Conservation (phyloP, 73 alveolate genomes). For the Urostyla sp. region DNA sequence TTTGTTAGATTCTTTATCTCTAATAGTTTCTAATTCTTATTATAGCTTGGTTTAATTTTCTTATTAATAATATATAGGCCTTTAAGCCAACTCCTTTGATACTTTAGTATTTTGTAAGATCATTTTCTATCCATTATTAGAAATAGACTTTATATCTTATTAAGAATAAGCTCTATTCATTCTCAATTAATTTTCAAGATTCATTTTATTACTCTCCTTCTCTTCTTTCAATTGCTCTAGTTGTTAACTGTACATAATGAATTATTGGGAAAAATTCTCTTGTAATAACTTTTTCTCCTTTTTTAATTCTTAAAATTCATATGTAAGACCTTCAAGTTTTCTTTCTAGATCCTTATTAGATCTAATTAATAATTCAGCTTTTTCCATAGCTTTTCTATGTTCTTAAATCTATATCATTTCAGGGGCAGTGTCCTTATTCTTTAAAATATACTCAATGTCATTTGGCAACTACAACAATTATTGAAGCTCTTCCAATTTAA, state of each 20-base stretch:
- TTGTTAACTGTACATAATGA: constrained; percentile 11
- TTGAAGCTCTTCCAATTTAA: constrained; percentile 24
- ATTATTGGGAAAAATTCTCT: constrained; percentile 21
- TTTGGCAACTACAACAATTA: neutral
- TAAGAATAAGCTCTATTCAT: constrained; percentile 31
- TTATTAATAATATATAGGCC: constrained; percentile 2
- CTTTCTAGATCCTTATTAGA: constrained; percentile 29
- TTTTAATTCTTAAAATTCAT: constrained; percentile 21
- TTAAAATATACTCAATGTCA: constrained; percentile 22
- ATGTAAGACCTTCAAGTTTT: neutral
- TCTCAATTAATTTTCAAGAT: constrained; percentile 30
- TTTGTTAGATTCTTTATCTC: neutral
- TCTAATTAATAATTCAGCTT: constrained; percentile 30
- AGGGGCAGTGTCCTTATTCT: constrained; percentile 45
- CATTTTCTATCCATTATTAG: neutral
- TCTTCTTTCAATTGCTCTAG: constrained; percentile 33
- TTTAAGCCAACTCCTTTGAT: neutral
- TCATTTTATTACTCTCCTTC: constrained; percentile 37
- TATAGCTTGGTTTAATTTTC: neutral
- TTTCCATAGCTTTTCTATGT: constrained; percentile 47
- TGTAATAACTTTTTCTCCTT: constrained; percentile 29
- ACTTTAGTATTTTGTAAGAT: neutral
- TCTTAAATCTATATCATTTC: constrained; percentile 35
- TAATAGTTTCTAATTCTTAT: constrained; percentile 12
- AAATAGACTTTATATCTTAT: neutral